Percentiles rank a stretch among this genome's conserved stretches.
Evolutionary conservation across 192 early-diverging fungal genomes (phyloP).

Genomic region (Kickxella alabastrina): DNA sequence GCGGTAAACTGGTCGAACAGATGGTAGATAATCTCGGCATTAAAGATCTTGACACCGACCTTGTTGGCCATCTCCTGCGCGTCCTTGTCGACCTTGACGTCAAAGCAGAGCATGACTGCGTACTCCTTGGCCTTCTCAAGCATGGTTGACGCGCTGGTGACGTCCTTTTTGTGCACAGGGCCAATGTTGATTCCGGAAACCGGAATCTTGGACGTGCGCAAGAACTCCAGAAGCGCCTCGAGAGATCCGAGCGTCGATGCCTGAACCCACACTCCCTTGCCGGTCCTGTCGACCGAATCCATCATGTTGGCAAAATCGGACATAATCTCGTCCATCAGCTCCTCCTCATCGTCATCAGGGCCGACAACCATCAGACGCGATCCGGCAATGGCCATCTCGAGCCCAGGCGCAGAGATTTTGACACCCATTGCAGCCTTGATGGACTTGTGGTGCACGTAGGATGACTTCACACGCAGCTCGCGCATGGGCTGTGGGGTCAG

Average conservation of each 20-base stretch:
- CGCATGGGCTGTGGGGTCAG: constrained; percentile 99
- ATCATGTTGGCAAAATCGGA: constrained; percentile 75
- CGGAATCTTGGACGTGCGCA: constrained; percentile 87
- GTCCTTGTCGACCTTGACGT: constrained; percentile 87
- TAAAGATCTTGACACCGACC: constrained; percentile 86
- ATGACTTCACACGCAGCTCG: constrained; percentile 95
- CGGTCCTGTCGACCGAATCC: constrained; percentile 75
- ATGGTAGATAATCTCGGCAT: constrained; percentile 99
- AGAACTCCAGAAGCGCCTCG: constrained; percentile 93
- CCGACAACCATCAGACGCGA: constrained; percentile 89
- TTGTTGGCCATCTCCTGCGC: constrained; percentile 89
- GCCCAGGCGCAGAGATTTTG: constrained; percentile 89
- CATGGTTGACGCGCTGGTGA: constrained; percentile 88
- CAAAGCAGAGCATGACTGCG: constrained; percentile 82
- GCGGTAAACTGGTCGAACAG: constrained; percentile 91
- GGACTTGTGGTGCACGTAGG: constrained; percentile 92
- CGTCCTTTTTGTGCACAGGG: constrained; percentile 96
- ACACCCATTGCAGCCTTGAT: constrained; percentile 97
- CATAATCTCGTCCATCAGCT: constrained; percentile 94
- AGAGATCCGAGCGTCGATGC: constrained; percentile 97
- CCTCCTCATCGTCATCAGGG: constrained; percentile 95
- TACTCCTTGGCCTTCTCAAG: constrained; percentile 85
- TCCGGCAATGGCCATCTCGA: constrained; percentile 96
- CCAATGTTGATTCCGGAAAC: constrained; percentile 97
- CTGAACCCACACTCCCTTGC: constrained; percentile 94